These are phyloP conservation scores for Aspergillus caelatus DNA, from an alignment of 2,329 filamentous ascomycete species.

Conservation along the genomic window DNA sequence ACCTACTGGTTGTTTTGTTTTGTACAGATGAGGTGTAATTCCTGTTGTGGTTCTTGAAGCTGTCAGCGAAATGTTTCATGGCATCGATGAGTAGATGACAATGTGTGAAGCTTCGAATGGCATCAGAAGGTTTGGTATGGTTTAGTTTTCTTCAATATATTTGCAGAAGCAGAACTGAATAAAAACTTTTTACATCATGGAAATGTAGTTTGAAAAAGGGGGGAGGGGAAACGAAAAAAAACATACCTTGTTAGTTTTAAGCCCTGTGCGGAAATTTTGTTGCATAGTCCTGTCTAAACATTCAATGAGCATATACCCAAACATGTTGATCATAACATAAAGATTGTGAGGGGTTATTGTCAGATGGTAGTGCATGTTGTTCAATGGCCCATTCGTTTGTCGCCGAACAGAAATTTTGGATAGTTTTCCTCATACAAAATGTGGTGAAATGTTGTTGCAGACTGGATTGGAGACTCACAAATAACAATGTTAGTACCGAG, in stretches of 20 bases:
- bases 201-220: slow-evolving; percentile 12
- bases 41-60: slow-evolving; percentile 15
- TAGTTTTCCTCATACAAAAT: slow-evolving; percentile 53
- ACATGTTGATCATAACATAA: slow-evolving; percentile 1
- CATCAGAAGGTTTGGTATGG: slow-evolving; percentile 60
- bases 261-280: background rate
- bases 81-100: slow-evolving; percentile 5
- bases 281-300: background rate
- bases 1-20: slow-evolving; percentile 22
- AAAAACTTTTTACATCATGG: slow-evolving; percentile 54
- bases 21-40: slow-evolving; percentile 5
- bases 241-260: slow-evolving; percentile 19
- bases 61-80: slow-evolving; percentile 17
- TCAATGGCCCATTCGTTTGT: slow-evolving; percentile 58
- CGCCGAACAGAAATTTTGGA: slow-evolving; percentile 57
- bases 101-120: slow-evolving; percentile 13
- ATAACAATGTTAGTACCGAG: slow-evolving; percentile 23
- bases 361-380: slow-evolving; percentile 68
- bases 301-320: slow-evolving; percentile 14
- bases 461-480: slow-evolving; percentile 28
- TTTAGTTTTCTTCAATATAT: slow-evolving; percentile 59
- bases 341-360: slow-evolving; percentile 26
- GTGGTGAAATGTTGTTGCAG: background rate
- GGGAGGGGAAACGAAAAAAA: slow-evolving; percentile 6
- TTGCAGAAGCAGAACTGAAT: slow-evolving; percentile 68